These are phyloP conservation scores for Candida mattraensis DNA, from an alignment of 805 yeast genomes.

Conservation along the genomic window DNA sequence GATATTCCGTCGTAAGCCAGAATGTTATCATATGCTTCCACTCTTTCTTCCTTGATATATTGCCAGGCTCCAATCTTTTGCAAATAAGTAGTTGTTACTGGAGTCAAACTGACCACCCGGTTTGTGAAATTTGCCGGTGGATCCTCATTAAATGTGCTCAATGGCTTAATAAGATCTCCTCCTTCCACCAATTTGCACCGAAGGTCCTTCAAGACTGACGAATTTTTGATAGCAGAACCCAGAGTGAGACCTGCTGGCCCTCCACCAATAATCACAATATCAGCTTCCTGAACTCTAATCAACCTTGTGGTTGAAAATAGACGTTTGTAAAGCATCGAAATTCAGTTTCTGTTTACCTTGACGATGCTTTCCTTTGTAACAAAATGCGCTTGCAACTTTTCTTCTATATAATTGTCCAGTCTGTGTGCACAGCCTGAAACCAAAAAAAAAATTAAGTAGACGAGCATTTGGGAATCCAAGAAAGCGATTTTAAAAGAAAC, in stretches of 20 bases:
- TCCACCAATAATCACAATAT: slow-evolving; percentile 89
- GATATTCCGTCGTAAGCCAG: slow-evolving; percentile 85
- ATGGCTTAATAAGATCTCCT: slow-evolving; percentile 47
- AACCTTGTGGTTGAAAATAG: slow-evolving; percentile 27
- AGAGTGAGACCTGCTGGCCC: slow-evolving; percentile 96
- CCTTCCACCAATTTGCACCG: slow-evolving; percentile 75
- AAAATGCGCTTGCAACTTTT: too few species aligned
- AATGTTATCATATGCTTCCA: slow-evolving; percentile 77
- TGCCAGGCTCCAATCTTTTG: slow-evolving; percentile 76
- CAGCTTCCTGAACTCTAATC: slow-evolving; percentile 36
- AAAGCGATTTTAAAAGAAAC: too few species aligned
- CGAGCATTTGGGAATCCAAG: too few species aligned
- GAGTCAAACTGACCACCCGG: slow-evolving; percentile 84
- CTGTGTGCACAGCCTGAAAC: too few species aligned
- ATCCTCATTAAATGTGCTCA: slow-evolving; percentile 43
- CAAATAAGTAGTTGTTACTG: slow-evolving; percentile 68
- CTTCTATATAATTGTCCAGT: too few species aligned
- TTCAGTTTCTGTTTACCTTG: too few species aligned
- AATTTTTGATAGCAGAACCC: slow-evolving; percentile 74
- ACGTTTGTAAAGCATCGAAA: slow-evolving; percentile 25
- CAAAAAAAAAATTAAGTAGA: too few species aligned
- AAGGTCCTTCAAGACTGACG: slow-evolving; percentile 59
- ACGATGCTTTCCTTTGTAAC: too few species aligned
- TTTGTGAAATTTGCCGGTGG: slow-evolving; percentile 64
- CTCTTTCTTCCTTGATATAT: slow-evolving; percentile 63